phyloP scores from a whole-genome alignment of 78 protist genomes.

The Tieghemostelium lacteum region DNA sequence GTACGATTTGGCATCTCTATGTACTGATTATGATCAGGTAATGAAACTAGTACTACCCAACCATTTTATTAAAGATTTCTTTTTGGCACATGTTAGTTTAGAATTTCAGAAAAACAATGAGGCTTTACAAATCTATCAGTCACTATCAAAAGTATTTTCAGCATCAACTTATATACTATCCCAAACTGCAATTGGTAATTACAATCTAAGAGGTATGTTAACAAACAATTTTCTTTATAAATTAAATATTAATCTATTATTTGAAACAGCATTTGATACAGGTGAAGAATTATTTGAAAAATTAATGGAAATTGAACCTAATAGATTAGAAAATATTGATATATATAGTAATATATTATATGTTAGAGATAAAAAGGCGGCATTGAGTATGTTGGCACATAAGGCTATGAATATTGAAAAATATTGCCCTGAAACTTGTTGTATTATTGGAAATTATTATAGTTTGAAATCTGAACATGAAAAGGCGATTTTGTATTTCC shows the following conservation, averaged over 20 bases:
- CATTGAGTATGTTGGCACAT: constrained; percentile 85
- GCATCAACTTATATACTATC: constrained; percentile 58
- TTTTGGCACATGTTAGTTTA: constrained; percentile 79
- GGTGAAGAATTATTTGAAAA: constrained; percentile 79
- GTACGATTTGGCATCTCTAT: constrained; percentile 62
- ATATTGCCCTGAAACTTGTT: constrained; percentile 96
- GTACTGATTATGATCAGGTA: constrained; percentile 3
- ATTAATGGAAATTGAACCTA: constrained; percentile 80
- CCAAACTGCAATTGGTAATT: constrained; percentile 86
- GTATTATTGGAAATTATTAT: constrained; percentile 95
- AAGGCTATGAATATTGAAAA: constrained; percentile 67
- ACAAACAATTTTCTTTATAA: too few species aligned
- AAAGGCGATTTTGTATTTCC: constrained; percentile 95
- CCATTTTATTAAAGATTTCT: constrained; percentile 82
- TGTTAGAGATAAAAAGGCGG: constrained; percentile 82
- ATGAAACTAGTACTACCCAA: constrained; percentile 40
- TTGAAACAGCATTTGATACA: constrained; percentile 62
- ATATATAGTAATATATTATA: constrained; percentile 94
- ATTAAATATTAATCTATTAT: not conserved
- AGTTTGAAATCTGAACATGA: constrained; percentile 89
- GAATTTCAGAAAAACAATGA: constrained; percentile 73
- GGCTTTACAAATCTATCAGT: constrained; percentile 52
- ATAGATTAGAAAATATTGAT: constrained; percentile 91
- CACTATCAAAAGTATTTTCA: constrained; percentile 57
- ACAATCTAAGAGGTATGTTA: constrained; percentile 73